phyloP scores from a whole-genome alignment of 2,329 filamentous ascomycete genomes.

The Trichoderma cornu-damae region DNA sequence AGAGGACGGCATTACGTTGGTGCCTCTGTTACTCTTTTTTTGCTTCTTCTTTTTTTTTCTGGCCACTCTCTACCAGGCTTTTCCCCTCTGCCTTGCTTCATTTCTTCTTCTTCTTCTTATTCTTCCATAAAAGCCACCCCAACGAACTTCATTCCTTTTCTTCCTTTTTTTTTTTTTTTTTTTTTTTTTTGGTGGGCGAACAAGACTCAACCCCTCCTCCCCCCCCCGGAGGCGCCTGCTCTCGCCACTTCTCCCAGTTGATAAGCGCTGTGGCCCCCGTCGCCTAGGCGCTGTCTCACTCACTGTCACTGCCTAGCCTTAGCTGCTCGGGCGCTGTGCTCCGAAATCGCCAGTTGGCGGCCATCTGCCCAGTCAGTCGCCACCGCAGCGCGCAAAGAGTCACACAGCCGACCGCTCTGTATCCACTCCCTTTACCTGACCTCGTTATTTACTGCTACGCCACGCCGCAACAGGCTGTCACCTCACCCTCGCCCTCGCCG shows the following conservation, averaged over 20 bases:
- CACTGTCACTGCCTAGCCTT: slow-evolving; percentile 18
- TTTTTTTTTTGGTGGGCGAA: neutral
- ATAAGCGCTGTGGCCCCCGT: slow-evolving; percentile 12
- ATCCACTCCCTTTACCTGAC: slow-evolving; percentile 21
- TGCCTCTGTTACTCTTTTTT: slow-evolving; percentile 14
- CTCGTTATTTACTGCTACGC: slow-evolving; percentile 15
- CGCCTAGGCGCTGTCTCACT: slow-evolving; percentile 16
- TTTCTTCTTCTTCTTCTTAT: neutral
- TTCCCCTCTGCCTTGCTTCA: neutral
- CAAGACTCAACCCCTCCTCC: no score
- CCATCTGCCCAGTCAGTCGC: slow-evolving; percentile 33
- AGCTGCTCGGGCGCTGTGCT: slow-evolving; percentile 27
- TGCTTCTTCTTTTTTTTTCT: no score
- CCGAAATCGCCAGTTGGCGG: slow-evolving; percentile 37
- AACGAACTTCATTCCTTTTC: no score
- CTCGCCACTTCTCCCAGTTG: slow-evolving; percentile 16
- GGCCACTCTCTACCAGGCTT: neutral
- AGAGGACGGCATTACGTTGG: slow-evolving; percentile 2
- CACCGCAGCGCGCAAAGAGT: slow-evolving; percentile 36
- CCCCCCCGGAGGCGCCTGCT: slow-evolving; percentile 7
- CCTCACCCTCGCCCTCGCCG: slow-evolving; percentile 13
- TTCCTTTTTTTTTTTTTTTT: neutral
- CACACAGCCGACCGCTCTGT: slow-evolving; percentile 28
- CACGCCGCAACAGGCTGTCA: slow-evolving; percentile 26
- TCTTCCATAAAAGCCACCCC: no score